phyloP scores from a whole-genome alignment of 2,329 filamentous ascomycete species.

The Lasiodiplodia sp. region DNA sequence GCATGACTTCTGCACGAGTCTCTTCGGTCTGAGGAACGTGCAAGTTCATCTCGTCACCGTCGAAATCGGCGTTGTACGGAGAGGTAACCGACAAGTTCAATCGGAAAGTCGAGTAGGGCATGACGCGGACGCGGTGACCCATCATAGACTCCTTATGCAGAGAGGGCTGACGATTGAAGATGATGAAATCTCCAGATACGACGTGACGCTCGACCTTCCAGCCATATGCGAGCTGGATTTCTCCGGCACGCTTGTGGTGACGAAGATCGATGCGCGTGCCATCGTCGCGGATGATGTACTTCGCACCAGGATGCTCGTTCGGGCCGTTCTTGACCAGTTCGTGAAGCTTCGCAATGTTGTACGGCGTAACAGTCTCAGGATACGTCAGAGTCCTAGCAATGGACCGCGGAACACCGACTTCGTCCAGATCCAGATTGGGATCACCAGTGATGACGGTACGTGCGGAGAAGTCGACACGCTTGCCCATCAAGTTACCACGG shows the following conservation, averaged over 20 bases:
- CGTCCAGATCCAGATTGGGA: constrained; percentile 92
- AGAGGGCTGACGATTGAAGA: constrained; percentile 99
- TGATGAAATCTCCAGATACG: constrained; percentile 94
- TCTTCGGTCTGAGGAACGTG: constrained; percentile 99
- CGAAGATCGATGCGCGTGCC: constrained; percentile 94
- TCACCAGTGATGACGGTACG: constrained; percentile 99
- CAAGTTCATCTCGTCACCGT: constrained; percentile 99
- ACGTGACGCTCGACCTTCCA: constrained; percentile 99
- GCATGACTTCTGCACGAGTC: constrained; percentile 90
- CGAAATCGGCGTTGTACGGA: constrained; percentile 99
- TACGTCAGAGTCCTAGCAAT: constrained; percentile 95
- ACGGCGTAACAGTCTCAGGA: constrained; percentile 94
- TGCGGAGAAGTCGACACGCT: constrained; percentile 98
- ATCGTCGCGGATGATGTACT: constrained; percentile 93
- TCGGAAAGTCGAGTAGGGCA: constrained; percentile 99
- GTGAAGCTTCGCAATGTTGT: constrained; percentile 94
- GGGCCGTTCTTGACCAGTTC: constrained; percentile 91
- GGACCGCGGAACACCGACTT: constrained; percentile 94
- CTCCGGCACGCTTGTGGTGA: constrained; percentile 86
- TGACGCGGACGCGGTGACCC: constrained; percentile 95
- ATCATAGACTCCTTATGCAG: constrained; percentile 99
- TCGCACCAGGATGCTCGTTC: constrained; percentile 92
- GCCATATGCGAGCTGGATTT: constrained; percentile 89
- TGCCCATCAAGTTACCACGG: constrained; percentile 98
- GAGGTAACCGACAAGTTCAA: constrained; percentile 97